Percentiles rank a stretch among this genome's conserved stretches.
These are phyloP conservation scores for Fusarium irregulare DNA, from an alignment of 2,329 filamentous ascomycete genomes.

Conservation along the genomic window DNA sequence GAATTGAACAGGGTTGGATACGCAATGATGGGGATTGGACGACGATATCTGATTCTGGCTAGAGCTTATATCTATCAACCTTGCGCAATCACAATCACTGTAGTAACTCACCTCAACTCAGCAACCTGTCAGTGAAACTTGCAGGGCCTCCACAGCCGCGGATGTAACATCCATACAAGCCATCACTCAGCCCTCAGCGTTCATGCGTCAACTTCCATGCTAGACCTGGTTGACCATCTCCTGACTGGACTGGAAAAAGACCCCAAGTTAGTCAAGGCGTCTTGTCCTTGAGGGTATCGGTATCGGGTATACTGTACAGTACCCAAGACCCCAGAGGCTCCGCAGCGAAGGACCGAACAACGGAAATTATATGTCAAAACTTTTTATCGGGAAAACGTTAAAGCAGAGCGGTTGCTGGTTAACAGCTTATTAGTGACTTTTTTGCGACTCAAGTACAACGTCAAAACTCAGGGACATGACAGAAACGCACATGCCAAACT, in stretches of 20 bases:
- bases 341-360: constrained; percentile 5
- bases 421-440: constrained; percentile 3
- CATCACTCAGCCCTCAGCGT: constrained; percentile 1
- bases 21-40: constrained; percentile 7
- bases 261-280: neutral
- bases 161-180: constrained; percentile 18
- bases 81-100: constrained; percentile 13
- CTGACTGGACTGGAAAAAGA: neutral
- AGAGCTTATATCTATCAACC: constrained; percentile 3
- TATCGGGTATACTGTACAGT: neutral
- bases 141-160: constrained; percentile 9
- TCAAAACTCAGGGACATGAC: constrained; percentile 6
- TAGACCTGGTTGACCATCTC: neutral
- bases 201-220: constrained; percentile 19
- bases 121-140: constrained; percentile 30
- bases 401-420: constrained; percentile 4
- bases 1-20: constrained; percentile 7
- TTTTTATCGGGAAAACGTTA: constrained; percentile 4
- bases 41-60: neutral
- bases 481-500: constrained; percentile 7
- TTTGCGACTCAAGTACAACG: constrained; percentile 2
- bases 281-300: constrained; percentile 2
- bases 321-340: neutral
- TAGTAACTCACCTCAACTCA: constrained; percentile 24
- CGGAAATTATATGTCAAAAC: constrained; percentile 11